Conservation (phyloP, 148 eudicot genomes). For the Salicornia ramosissima region DNA sequence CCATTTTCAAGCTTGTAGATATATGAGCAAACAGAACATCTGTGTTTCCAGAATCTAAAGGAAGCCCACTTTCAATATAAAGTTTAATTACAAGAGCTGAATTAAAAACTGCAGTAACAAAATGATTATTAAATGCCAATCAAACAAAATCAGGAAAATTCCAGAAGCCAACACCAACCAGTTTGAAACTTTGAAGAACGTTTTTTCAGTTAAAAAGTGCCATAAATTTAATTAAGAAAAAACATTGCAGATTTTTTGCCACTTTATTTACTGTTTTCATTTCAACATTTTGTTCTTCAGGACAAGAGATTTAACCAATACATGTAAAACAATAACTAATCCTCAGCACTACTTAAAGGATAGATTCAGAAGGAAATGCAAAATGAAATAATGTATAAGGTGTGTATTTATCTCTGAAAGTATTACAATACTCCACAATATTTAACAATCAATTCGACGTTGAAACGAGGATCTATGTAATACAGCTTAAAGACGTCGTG, state of each 20-base stretch:
- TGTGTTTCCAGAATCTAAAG: neutral
- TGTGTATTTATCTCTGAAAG: conserved; percentile 6
- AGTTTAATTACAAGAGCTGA: neutral
- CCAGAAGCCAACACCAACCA: neutral
- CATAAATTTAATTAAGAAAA: neutral
- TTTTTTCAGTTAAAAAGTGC: neutral
- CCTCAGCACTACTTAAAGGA: neutral
- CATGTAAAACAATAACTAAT: neutral
- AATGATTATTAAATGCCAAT: neutral
- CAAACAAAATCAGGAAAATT: neutral
- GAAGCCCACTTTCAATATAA: neutral
- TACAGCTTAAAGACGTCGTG: conserved; percentile 5
- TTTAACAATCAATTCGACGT: neutral
- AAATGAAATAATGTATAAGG: neutral
- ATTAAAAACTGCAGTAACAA: neutral
- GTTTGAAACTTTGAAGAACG: neutral
- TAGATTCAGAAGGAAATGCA: neutral
- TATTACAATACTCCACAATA: conserved; percentile 23
- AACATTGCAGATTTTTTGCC: neutral
- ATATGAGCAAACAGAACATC: neutral
- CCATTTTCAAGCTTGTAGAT: neutral
- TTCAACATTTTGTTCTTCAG: neutral
- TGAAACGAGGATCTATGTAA: neutral
- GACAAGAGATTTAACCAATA: neutral
- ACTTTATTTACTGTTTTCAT: neutral